Percentiles rank a stretch among this genome's conserved stretches.
These are phyloP conservation scores for Sordaria brevicollis DNA, from an alignment of 495 filamentous ascomycete genomes.

Conservation along the genomic window DNA sequence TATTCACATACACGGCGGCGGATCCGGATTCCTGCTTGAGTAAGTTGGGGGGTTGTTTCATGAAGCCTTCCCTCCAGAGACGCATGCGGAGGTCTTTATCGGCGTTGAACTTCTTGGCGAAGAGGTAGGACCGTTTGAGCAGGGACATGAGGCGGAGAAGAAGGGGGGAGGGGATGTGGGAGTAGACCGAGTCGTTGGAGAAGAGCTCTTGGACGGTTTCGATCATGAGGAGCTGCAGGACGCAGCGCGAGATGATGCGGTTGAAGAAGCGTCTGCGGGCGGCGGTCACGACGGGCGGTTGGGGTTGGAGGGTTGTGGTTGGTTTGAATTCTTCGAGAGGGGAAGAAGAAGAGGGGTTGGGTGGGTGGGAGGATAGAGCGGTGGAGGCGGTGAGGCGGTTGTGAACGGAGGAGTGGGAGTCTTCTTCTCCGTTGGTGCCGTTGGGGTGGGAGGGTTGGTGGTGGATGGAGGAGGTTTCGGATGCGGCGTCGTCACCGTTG, in stretches of 20 bases:
- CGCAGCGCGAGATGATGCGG: conserved; percentile 98
- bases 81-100: conserved; percentile 93
- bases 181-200: conserved; percentile 92
- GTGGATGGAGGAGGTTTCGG: conserved; percentile 16
- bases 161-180: conserved; percentile 78
- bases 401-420: conserved; percentile 2
- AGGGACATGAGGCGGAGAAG: conserved; percentile 87
- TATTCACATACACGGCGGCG: conserved; percentile 86
- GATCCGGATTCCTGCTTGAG: conserved; percentile 93
- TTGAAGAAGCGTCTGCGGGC: conserved; percentile 96
- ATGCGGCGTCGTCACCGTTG: conserved; percentile 39
- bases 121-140: conserved; percentile 88
- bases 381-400: conserved; percentile 9
- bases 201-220: conserved; percentile 98
- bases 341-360: conserved; percentile 12
- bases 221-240: conserved; percentile 96
- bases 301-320: conserved; percentile 60
- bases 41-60: conserved; percentile 98
- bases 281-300: conserved; percentile 83
- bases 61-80: conserved; percentile 94
- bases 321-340: conserved; percentile 82
- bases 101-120: conserved; percentile 93
- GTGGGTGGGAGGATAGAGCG: conserved; percentile 11
- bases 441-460: conserved; percentile 15
- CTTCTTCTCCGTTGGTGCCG: conserved; percentile 20